Conservation (phyloP, 192 early-diverging fungal species). For the Globomyces pollinis-pini region DNA sequence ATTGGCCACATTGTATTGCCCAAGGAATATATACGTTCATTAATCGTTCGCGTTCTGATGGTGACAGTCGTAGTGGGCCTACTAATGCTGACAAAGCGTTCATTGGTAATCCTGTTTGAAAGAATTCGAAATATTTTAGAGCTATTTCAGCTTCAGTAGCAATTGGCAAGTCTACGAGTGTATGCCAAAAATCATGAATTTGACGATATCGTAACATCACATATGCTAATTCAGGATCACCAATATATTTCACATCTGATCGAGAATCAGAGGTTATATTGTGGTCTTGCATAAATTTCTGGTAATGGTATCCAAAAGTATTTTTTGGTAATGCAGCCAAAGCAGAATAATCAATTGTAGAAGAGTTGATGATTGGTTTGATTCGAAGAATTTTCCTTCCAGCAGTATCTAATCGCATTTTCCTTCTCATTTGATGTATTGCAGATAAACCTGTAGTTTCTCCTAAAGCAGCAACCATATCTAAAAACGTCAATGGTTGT, state of each 20-base stretch:
- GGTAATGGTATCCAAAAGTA: conserved; percentile 84
- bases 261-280: conserved; percentile 77
- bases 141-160: conserved; percentile 87
- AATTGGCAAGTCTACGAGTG: conserved; percentile 59
- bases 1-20: conserved; percentile 78
- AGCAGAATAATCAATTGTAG: conserved; percentile 55
- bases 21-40: conserved; percentile 77
- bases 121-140: conserved; percentile 91
- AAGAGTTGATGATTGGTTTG: conserved; percentile 68
- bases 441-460: conserved; percentile 75
- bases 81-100: conserved; percentile 71
- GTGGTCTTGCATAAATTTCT: conserved; percentile 68
- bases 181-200: conserved; percentile 92
- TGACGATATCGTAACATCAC: conserved; percentile 90
- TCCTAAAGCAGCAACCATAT: conserved; percentile 81
- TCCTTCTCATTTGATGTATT: conserved; percentile 60
- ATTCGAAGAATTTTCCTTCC: conserved; percentile 81
- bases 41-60: conserved; percentile 52
- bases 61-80: conserved; percentile 67
- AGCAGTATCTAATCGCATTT: conserved; percentile 64
- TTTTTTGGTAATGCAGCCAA: conserved; percentile 56
- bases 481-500: conserved; percentile 26
- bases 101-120: conserved; percentile 87
- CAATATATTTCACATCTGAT: conserved; percentile 75
- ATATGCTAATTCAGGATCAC: conserved; percentile 86